Evolutionary conservation across 805 yeast species (phyloP).

Genomic region (Barnettozyma wickerhamii): DNA sequence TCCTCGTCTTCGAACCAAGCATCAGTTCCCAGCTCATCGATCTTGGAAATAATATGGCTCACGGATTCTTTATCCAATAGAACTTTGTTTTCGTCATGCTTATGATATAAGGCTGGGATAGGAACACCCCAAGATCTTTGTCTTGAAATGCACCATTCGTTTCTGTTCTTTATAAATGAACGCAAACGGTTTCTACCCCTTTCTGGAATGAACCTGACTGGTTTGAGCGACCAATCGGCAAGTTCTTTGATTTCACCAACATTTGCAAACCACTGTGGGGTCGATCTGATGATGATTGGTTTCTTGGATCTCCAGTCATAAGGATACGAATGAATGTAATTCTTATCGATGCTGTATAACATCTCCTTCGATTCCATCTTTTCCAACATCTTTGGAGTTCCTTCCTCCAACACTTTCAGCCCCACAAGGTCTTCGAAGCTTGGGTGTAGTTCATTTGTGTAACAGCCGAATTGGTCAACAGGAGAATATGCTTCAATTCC

Average conservation of each 20-base stretch:
- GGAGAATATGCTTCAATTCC: conserved; percentile 65
- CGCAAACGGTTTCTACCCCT: conserved; percentile 65
- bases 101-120: conserved; percentile 75
- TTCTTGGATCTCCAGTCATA: conserved; percentile 96
- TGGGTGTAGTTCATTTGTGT: conserved; percentile 45
- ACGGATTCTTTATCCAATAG: conserved; percentile 55
- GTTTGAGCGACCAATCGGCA: conserved; percentile 55
- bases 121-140: conserved; percentile 99
- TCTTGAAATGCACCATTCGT: conserved; percentile 97
- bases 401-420: conserved; percentile 56
- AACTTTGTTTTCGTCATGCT: conserved; percentile 53
- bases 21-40: conserved; percentile 61
- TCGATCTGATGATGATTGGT: conserved; percentile 91
- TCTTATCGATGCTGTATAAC: conserved; percentile 43
- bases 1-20: conserved; percentile 72
- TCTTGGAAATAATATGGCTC: conserved; percentile 48
- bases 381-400: conserved; percentile 43
- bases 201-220: conserved; percentile 70
- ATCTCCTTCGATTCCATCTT: conserved; percentile 39
- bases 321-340: conserved; percentile 81
- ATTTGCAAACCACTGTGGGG: conserved; percentile 96
- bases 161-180: conserved; percentile 70
- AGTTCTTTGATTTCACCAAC: conserved; percentile 64
- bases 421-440: conserved; percentile 49
- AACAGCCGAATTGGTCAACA: conserved; percentile 73